A percentile compares a stretch with the other conserved stretches of the same genome.
Evolutionary conservation across 1,284 basidiomycete genomes (phyloP).

Genomic region (Ustilago lituana): DNA sequence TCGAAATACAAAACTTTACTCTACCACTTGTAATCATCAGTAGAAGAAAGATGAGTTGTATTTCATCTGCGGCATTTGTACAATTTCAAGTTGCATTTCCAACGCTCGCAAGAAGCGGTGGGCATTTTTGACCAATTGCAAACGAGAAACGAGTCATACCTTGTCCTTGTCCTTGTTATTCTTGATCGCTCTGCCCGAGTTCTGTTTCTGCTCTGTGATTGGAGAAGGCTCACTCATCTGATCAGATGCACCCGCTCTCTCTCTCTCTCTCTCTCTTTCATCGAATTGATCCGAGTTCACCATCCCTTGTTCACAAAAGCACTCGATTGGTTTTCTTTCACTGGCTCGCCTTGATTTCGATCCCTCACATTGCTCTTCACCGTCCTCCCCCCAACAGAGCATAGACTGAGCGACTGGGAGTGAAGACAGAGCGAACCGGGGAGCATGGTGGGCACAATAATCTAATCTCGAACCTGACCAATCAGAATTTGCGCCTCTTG

Average conservation of each 20-base stretch:
- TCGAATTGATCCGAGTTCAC: not conserved
- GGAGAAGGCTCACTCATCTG: constrained; percentile 1
- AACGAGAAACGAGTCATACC: constrained; percentile 25
- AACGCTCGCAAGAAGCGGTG: too few relatives aligned
- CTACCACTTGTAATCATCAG: constrained; percentile 4
- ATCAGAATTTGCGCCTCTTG: constrained; percentile 23
- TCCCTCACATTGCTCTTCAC: too few relatives aligned
- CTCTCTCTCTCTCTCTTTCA: not conserved
- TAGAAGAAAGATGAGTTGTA: too few relatives aligned
- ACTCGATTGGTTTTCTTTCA: not conserved
- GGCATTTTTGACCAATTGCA: constrained; percentile 8
- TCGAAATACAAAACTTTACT: constrained; percentile 22
- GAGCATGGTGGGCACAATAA: too few relatives aligned
- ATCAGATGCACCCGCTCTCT: constrained; percentile 1
- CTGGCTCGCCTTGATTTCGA: too few relatives aligned
- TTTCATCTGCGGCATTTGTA: too few relatives aligned
- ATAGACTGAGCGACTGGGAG: too few relatives aligned
- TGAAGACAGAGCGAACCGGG: too few relatives aligned
- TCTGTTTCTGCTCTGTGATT: constrained; percentile 20
- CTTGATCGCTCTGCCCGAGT: too few relatives aligned
- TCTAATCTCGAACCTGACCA: constrained; percentile 26
- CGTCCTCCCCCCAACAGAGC: too few relatives aligned
- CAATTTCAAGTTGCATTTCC: constrained; percentile 2
- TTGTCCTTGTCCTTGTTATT: constrained; percentile 1
- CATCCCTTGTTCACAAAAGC: not conserved